These are phyloP conservation scores for Stachybotrys chartarum DNA, from an alignment of 2,329 filamentous ascomycete genomes.

Conservation along the genomic window DNA sequence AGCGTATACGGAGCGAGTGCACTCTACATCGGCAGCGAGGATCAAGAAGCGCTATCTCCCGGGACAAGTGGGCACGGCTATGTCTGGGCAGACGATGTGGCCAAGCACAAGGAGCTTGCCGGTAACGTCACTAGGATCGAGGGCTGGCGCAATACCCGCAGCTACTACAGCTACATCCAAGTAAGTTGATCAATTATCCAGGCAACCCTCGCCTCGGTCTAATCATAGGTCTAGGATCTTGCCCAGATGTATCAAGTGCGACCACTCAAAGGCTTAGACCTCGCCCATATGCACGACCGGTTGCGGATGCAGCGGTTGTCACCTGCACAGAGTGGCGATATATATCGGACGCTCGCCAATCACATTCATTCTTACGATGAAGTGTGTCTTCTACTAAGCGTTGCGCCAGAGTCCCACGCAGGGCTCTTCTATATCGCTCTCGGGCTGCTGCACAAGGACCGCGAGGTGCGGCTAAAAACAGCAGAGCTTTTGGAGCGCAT, in stretches of 20 bases:
- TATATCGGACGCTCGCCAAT: constrained; percentile 75
- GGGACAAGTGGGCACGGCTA: constrained; percentile 79
- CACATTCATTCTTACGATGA: constrained; percentile 76
- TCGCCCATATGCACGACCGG: constrained; percentile 89
- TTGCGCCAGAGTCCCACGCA: constrained; percentile 77
- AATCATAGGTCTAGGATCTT: constrained; percentile 42
- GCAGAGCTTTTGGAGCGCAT: constrained; percentile 78
- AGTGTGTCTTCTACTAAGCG: constrained; percentile 74
- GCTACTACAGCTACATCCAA: constrained; percentile 93
- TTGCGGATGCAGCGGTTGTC: constrained; percentile 75
- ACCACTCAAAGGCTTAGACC: constrained; percentile 73
- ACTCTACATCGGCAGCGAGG: constrained; percentile 75
- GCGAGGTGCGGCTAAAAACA: constrained; percentile 69
- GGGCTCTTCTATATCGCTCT: constrained; percentile 88
- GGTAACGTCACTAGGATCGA: constrained; percentile 91
- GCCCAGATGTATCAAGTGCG: constrained; percentile 56
- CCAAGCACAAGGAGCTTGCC: constrained; percentile 78
- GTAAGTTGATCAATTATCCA: constrained; percentile 31
- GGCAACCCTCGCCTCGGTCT: constrained; percentile 3
- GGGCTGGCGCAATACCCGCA: constrained; percentile 91
- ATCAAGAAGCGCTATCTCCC: constrained; percentile 51
- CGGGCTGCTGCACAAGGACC: constrained; percentile 84
- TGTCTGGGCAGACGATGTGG: constrained; percentile 81
- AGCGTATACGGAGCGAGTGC: constrained; percentile 89
- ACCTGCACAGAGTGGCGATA: constrained; percentile 68